Evolutionary conservation across 2,329 filamentous ascomycete genomes (phyloP).

Genomic region (Phaeosphaeriaceae sp.): DNA sequence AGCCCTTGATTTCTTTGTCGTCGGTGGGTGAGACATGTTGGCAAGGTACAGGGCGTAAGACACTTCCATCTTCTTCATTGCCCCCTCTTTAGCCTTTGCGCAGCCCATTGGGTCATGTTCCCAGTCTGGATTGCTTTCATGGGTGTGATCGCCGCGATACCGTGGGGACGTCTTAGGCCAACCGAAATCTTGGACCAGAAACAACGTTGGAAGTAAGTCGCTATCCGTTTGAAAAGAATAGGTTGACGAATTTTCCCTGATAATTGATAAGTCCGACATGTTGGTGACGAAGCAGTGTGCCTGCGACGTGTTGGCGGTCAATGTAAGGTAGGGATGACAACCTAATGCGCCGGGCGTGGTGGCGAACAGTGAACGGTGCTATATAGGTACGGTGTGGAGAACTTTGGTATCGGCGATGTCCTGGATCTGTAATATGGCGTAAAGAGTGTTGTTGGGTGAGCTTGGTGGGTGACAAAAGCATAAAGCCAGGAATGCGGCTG

Average conservation of each 20-base stretch:
- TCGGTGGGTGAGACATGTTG: slow-evolving; percentile 9
- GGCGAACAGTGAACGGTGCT: not conserved
- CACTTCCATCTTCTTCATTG: slow-evolving; percentile 30
- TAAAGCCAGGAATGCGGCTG: slow-evolving; percentile 12
- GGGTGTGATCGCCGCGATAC: slow-evolving; percentile 34
- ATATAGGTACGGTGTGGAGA: not conserved
- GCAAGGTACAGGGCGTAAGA: slow-evolving; percentile 34
- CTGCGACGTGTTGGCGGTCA: slow-evolving; percentile 7
- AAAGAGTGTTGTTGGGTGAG: slow-evolving; percentile 1
- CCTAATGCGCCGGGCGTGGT: not conserved
- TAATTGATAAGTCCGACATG: slow-evolving; percentile 15
- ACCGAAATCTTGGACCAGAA: slow-evolving; percentile 31
- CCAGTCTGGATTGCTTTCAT: slow-evolving; percentile 35
- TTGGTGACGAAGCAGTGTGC: slow-evolving; percentile 6
- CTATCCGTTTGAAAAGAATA: not conserved
- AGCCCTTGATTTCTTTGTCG: not conserved
- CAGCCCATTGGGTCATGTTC: slow-evolving; percentile 30
- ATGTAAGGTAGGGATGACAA: not conserved
- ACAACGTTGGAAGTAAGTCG: slow-evolving; percentile 10
- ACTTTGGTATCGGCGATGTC: not conserved
- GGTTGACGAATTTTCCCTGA: slow-evolving; percentile 20
- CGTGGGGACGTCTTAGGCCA: slow-evolving; percentile 29
- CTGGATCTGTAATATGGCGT: not conserved
- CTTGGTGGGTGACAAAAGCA: not conserved
- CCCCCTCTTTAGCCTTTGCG: slow-evolving; percentile 25